Percentiles rank a stretch among this genome's conserved stretches.
These are phyloP conservation scores for Lyophyllum shimeji DNA, from an alignment of 768 basidiomycete genomes.

Conservation along the genomic window DNA sequence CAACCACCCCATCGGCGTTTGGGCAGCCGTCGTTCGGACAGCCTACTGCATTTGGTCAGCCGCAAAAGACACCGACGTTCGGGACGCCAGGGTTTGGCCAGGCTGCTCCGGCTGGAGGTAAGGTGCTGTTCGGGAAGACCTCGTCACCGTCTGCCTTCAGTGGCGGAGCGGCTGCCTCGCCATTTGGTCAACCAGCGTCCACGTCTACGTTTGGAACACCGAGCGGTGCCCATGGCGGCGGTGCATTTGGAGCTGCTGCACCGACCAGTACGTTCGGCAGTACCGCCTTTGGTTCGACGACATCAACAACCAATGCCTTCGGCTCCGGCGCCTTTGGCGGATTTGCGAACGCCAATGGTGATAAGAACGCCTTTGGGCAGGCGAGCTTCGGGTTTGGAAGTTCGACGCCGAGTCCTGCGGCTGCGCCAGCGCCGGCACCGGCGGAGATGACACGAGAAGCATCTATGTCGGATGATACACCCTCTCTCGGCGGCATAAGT, in stretches of 20 bases:
- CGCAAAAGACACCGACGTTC: slow-evolving; percentile 23
- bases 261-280: slow-evolving; percentile 24
- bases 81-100: slow-evolving; percentile 18
- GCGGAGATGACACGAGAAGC: slow-evolving; percentile 42
- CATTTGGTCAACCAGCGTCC: not conserved
- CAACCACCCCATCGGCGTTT: slow-evolving; percentile 15
- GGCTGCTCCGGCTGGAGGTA: slow-evolving; percentile 21
- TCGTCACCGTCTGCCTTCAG: slow-evolving; percentile 4
- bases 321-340: slow-evolving; percentile 20
- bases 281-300: slow-evolving; percentile 16
- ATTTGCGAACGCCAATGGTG: slow-evolving; percentile 12
- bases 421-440: slow-evolving; percentile 21
- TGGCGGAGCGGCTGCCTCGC: not conserved
- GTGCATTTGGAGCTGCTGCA: slow-evolving; percentile 14
- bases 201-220: slow-evolving; percentile 5
- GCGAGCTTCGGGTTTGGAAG: slow-evolving; percentile 22
- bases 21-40: slow-evolving; percentile 16
- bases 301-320: slow-evolving; percentile 17
- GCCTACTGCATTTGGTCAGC: slow-evolving; percentile 31
- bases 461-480: slow-evolving; percentile 44
- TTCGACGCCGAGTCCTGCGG: slow-evolving; percentile 13
- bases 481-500: slow-evolving; percentile 28
- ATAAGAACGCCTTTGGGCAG: slow-evolving; percentile 27
- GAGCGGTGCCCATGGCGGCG: slow-evolving; percentile 22
- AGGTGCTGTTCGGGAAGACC: slow-evolving; percentile 1